Percentiles rank a stretch among this genome's conserved stretches.
phyloP scores from a whole-genome alignment of 768 basidiomycete species.

The Krasilnikovozyma curviuscula region DNA sequence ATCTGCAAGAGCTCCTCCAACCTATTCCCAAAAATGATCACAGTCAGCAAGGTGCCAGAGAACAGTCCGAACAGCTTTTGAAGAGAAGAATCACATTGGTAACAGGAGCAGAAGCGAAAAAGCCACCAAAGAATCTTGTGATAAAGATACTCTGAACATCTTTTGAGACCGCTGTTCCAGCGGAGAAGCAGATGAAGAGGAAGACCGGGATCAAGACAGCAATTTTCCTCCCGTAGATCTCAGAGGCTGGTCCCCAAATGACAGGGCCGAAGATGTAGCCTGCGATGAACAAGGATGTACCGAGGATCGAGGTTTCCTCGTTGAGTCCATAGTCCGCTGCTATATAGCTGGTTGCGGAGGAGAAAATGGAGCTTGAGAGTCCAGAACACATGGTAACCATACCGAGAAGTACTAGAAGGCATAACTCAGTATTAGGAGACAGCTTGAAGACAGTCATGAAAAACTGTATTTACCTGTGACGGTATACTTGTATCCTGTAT shows the following conservation, averaged over 20 bases:
- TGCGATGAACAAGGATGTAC: slow-evolving; percentile 15
- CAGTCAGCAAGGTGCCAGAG: too few relatives aligned
- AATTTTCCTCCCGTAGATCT: slow-evolving; percentile 23
- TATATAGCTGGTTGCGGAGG: slow-evolving; percentile 18
- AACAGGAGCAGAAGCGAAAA: slow-evolving; percentile 21
- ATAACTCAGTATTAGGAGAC: too few relatives aligned
- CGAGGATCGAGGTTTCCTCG: slow-evolving; percentile 22
- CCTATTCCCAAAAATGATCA: slow-evolving; percentile 17
- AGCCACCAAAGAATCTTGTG: slow-evolving; percentile 14
- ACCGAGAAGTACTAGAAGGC: slow-evolving; percentile 23
- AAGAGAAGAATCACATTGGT: slow-evolving; percentile 18
- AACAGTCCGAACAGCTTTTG: not conserved
- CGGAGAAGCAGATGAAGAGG: slow-evolving; percentile 25
- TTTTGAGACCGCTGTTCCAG: slow-evolving; percentile 24
- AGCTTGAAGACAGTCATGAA: too few relatives aligned
- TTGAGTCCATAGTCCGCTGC: slow-evolving; percentile 19
- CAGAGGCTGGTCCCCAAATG: slow-evolving; percentile 20
- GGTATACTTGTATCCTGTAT: not conserved
- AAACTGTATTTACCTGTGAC: not conserved
- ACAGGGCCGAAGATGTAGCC: slow-evolving; percentile 17
- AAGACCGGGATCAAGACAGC: slow-evolving; percentile 20
- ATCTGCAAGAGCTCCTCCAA: slow-evolving; percentile 3
- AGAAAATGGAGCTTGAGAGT: slow-evolving; percentile 23
- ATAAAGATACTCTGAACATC: slow-evolving; percentile 26
- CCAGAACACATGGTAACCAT: slow-evolving; percentile 25